A percentile compares a stretch with the other conserved stretches of the same genome.
Evolutionary conservation across 257 asterid species (phyloP).

Genomic region (Datura wrightii): DNA sequence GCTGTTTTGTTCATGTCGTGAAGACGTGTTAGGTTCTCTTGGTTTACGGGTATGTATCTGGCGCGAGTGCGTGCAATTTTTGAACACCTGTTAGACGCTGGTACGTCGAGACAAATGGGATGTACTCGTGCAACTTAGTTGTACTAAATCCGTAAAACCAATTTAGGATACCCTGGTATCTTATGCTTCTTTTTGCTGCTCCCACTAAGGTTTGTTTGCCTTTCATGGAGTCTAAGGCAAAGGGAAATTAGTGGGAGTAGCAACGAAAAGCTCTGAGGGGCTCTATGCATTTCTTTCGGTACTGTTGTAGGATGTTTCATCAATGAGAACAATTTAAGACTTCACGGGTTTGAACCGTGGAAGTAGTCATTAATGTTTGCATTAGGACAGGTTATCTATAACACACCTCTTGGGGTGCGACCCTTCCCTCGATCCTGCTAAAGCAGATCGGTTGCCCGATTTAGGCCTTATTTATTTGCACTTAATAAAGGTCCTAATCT

Average conservation of each 20-base stretch:
- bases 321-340: background rate
- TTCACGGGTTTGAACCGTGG: background rate
- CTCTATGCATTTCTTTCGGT: constrained; percentile 57
- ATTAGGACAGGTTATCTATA: background rate
- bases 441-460: background rate
- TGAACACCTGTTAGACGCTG: background rate
- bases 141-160: constrained; percentile 27
- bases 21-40: background rate
- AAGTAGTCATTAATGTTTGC: background rate
- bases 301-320: constrained; percentile 22
- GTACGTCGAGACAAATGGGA: background rate
- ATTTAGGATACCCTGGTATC: constrained; percentile 58
- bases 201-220: constrained; percentile 90
- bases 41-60: constrained; percentile 25
- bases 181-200: constrained; percentile 99
- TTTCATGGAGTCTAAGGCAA: constrained; percentile 49
- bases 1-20: too few species aligned
- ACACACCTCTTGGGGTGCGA: background rate
- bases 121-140: constrained; percentile 12
- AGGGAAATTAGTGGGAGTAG: constrained; percentile 94
- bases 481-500: too few species aligned
- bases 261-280: constrained; percentile 99
- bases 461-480: background rate
- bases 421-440: background rate
- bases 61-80: background rate